Evolutionary conservation across 2,329 filamentous ascomycete genomes (phyloP), one percentile per base, ranked within the genome.

Genomic region (Pseudofabraea citricarpa): DNA sequence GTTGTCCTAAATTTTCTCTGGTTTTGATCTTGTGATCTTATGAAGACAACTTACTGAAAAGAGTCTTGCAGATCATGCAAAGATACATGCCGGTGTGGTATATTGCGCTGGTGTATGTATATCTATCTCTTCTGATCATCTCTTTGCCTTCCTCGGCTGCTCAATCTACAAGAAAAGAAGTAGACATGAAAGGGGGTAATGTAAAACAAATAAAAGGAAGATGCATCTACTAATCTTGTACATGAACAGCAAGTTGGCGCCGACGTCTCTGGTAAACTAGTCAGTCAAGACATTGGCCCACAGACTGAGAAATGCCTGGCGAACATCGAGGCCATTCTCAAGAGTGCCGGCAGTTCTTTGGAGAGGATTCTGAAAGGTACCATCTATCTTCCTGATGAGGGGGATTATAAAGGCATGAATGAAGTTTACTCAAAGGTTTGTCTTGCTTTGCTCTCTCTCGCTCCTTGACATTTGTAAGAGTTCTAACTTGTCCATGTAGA

Each of bases 281-380:
- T 37, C n/a, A 21, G 18, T 5, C 4, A 9, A 21, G 21, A 37
- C 10, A n/a, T 37, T 13, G 35, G 35, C 6, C 35, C 35, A 10
- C 35, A 37, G 21, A 37, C 35, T 12, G 16, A 37, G 21, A 37
- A 37, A n/a, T 21, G 16, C 18, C 35, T 37, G 10, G 9, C 20
- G 18, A 37, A 37, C 35, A 37, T 37, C 21, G 18, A 18, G 3
- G 19, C 18, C 21, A 37, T 37, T 20, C 21, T 37, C 7, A 21
- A 20, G 6, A 20, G 16, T 21, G 18, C 35, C 8, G 42, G 40
- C 10, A 47, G 41, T 27, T 23, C 38, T 6, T 37, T 50, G 4
- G 47, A 40, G n/a, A 39, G 47, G 15, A 35, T 50, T 5, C 33
- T 50, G 38, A 50, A 50, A 24, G 39, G 45, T 7, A 50, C 47